phyloP scores from a whole-genome alignment of 345 rosid genomes.

The Hirschfeldia incana region DNA sequence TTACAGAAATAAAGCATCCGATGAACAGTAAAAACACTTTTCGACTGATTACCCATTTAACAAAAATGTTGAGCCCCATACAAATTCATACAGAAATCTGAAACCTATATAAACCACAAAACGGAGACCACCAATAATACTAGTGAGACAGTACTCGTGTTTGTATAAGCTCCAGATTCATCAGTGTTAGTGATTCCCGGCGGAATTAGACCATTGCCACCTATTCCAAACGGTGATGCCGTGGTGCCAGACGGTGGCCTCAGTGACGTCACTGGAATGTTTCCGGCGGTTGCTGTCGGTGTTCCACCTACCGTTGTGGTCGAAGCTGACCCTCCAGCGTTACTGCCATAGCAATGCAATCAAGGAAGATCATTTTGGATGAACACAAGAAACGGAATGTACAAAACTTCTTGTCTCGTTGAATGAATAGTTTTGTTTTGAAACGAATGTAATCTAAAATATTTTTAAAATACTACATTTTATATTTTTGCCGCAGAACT shows the following conservation, averaged over 20 bases:
- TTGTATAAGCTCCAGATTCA: constrained; percentile 34
- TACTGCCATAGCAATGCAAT: constrained; percentile 10
- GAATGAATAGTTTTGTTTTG: neutral
- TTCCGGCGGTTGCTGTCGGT: constrained; percentile 29
- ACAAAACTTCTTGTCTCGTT: neutral
- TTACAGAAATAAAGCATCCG: neutral
- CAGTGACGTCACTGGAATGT: constrained; percentile 26
- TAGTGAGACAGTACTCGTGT: constrained; percentile 4
- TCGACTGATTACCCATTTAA: constrained; percentile 11
- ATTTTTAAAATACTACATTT: neutral
- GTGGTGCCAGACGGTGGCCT: constrained; percentile 37
- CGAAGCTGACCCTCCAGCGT: constrained; percentile 33
- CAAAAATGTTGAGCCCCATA: constrained; percentile 26
- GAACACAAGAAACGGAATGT: neutral
- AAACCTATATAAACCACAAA: constrained; percentile 29
- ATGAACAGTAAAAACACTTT: neutral
- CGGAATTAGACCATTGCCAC: constrained; percentile 29
- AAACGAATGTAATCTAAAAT: neutral
- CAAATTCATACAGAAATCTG: constrained; percentile 7
- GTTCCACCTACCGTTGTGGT: constrained; percentile 36
- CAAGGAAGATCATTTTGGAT: neutral
- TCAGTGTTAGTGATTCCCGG: constrained; percentile 34
- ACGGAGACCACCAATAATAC: constrained; percentile 13
- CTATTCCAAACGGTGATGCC: constrained; percentile 28
- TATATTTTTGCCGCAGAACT: neutral